Evolutionary conservation across 2,329 filamentous ascomycete genomes (phyloP).

Genomic region (Diaporthe sp.): DNA sequence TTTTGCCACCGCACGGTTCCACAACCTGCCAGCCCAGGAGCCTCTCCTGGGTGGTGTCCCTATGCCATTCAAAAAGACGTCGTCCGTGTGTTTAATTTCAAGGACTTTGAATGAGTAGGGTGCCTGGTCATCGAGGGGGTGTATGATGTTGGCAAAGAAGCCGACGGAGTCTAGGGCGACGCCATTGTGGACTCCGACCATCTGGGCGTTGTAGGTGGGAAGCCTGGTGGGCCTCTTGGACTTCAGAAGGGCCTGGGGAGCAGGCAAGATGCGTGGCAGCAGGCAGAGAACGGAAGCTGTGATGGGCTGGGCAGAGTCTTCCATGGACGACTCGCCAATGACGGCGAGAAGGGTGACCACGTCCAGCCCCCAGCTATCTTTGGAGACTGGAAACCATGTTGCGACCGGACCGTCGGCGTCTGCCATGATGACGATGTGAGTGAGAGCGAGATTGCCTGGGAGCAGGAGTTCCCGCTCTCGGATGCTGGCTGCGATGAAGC

Average conservation of each 20-base stretch:
- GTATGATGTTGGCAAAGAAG: constrained; percentile 74
- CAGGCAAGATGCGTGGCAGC: constrained; percentile 72
- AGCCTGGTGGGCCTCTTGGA: constrained; percentile 67
- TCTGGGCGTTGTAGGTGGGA: constrained; percentile 66
- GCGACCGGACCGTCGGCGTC: constrained; percentile 34
- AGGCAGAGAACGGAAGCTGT: constrained; percentile 66
- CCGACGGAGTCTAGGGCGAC: constrained; percentile 67
- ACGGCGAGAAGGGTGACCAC: constrained; percentile 74
- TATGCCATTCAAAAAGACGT: constrained; percentile 31
- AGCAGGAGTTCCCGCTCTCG: not conserved
- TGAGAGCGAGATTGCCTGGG: constrained; percentile 4
- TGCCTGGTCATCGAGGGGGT: constrained; percentile 64
- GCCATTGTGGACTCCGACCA: constrained; percentile 71
- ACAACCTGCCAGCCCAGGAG: constrained; percentile 4
- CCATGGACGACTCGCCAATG: constrained; percentile 71
- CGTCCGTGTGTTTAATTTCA: constrained; percentile 61
- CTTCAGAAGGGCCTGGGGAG: constrained; percentile 73
- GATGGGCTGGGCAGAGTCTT: constrained; percentile 69
- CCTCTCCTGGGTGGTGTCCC: not conserved
- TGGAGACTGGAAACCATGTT: constrained; percentile 59
- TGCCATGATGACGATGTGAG: constrained; percentile 43
- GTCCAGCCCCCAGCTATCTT: constrained; percentile 67
- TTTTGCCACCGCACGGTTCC: not conserved
- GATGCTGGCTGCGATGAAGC: not conserved
- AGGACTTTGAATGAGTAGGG: constrained; percentile 64